These are phyloP conservation scores for Camellia granthamiana DNA, from an alignment of 148 eudicot species.

Conservation along the genomic window DNA sequence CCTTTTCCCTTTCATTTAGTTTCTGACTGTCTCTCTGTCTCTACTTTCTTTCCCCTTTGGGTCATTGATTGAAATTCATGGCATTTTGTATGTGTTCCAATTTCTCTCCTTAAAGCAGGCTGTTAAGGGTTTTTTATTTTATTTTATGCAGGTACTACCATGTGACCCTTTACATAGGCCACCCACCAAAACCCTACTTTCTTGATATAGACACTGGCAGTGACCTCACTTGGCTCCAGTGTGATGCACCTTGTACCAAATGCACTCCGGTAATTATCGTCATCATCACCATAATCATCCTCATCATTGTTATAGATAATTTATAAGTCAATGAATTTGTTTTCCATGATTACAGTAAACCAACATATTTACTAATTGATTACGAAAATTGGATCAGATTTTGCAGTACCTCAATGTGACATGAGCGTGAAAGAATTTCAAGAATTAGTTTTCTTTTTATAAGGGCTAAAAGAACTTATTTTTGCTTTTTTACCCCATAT, in stretches of 20 bases:
- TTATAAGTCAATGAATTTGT: too few species aligned
- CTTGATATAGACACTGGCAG: constrained; percentile 92
- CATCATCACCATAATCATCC: background rate
- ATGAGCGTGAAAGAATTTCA: too few species aligned
- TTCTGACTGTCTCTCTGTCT: background rate
- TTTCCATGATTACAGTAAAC: too few species aligned
- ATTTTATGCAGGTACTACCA: constrained; percentile 58
- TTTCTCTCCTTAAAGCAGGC: background rate
- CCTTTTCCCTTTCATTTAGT: background rate
- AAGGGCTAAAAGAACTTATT: too few species aligned
- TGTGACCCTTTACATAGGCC: constrained; percentile 54
- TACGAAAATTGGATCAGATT: too few species aligned
- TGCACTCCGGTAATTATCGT: constrained; percentile 56
- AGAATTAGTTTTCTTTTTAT: too few species aligned
- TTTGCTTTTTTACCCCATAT: too few species aligned
- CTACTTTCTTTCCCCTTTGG: background rate
- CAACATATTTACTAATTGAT: too few species aligned
- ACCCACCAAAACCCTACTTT: constrained; percentile 61
- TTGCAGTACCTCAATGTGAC: too few species aligned
- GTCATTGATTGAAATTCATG: constrained; percentile 13
- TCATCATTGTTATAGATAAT: too few species aligned
- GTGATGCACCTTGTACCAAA: constrained; percentile 82
- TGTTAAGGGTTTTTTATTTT: too few species aligned
- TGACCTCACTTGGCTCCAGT: constrained; percentile 90
- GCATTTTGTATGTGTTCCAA: background rate